A percentile compares a stretch with the other conserved stretches of the same genome.
phyloP scores from a whole-genome alignment of 2,329 filamentous ascomycete species.

The Curvularia sp. region DNA sequence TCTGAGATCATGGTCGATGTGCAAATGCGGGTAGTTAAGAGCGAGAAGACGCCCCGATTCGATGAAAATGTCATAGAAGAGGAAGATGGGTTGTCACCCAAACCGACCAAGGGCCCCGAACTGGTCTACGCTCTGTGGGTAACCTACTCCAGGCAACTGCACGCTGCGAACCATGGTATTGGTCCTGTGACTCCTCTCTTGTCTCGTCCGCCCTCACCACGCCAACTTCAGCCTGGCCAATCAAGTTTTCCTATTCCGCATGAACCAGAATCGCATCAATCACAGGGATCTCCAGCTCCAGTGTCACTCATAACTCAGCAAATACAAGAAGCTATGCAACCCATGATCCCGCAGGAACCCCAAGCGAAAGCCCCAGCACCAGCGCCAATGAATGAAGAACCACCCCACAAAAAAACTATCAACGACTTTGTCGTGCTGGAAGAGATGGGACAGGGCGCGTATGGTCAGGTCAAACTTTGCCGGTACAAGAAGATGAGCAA shows the following conservation, averaged over 20 bases:
- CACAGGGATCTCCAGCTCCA: conserved; percentile 48
- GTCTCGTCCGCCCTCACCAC: conserved; percentile 74
- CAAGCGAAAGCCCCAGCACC: conserved; percentile 25
- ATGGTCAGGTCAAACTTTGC: conserved; percentile 95
- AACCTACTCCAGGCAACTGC: conserved; percentile 92
- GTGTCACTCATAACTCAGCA: conserved; percentile 60
- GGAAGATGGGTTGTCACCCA: conserved; percentile 50
- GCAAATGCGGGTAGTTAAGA: conserved; percentile 95
- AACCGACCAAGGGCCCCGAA: conserved; percentile 64
- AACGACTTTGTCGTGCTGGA: conserved; percentile 90
- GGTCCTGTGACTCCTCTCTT: conserved; percentile 69
- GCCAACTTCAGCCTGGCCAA: conserved; percentile 80
- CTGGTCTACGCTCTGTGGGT: conserved; percentile 96
- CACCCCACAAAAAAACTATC: conserved; percentile 76
- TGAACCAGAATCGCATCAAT: conserved; percentile 45
- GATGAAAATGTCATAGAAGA: conserved; percentile 72
- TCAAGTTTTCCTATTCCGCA: conserved; percentile 54
- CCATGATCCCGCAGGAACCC: conserved; percentile 54
- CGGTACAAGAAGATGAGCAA: conserved; percentile 77
- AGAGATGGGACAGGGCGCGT: conserved; percentile 98
- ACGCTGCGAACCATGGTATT: conserved; percentile 71
- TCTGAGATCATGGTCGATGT: conserved; percentile 92
- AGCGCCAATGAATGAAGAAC: conserved; percentile 28
- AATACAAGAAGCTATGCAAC: conserved; percentile 58
- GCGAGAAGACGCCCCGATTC: conserved; percentile 63